A percentile compares a stretch with the other conserved stretches of the same genome.
phyloP scores from a whole-genome alignment of 768 basidiomycete species.

The Russula olivacea region DNA sequence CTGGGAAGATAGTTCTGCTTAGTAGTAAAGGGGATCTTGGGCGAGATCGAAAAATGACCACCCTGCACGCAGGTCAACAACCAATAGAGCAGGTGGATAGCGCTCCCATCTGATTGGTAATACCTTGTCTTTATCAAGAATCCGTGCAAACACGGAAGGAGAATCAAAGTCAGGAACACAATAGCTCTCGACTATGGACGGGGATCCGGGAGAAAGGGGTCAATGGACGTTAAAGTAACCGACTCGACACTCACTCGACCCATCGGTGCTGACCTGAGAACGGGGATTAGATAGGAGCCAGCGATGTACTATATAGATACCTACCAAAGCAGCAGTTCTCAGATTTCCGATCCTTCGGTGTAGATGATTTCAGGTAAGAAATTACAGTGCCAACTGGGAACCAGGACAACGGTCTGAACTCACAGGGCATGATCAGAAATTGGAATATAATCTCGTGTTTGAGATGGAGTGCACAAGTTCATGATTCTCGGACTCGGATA shows the following conservation, averaged over 20 bases:
- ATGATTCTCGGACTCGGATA: neutral
- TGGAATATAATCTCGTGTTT: conserved; percentile 61
- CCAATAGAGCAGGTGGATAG: neutral
- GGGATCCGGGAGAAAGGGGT: neutral
- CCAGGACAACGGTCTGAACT: conserved; percentile 29
- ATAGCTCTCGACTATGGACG: conserved; percentile 71
- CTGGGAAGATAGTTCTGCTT: conserved; percentile 82
- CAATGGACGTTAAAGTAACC: neutral
- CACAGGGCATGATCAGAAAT: conserved; percentile 79
- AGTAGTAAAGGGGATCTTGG: conserved; percentile 57
- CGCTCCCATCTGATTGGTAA: neutral
- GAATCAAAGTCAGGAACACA: conserved; percentile 93
- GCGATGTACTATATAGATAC: conserved; percentile 19
- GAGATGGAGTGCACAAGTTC: conserved; percentile 24
- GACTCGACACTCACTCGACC: conserved; percentile 49
- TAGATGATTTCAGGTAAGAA: neutral
- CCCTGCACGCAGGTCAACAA: conserved; percentile 41
- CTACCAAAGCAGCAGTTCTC: conserved; percentile 69
- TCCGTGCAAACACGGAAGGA: conserved; percentile 85
- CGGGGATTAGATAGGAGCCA: conserved; percentile 1
- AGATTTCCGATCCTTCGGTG: conserved; percentile 72
- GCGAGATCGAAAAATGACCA: conserved; percentile 88
- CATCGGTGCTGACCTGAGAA: conserved; percentile 63
- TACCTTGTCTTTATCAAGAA: conserved; percentile 77
- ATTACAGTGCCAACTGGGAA: neutral